Evolutionary conservation across 257 asterid genomes (phyloP).

Genomic region (Penstemon davidsonii): DNA sequence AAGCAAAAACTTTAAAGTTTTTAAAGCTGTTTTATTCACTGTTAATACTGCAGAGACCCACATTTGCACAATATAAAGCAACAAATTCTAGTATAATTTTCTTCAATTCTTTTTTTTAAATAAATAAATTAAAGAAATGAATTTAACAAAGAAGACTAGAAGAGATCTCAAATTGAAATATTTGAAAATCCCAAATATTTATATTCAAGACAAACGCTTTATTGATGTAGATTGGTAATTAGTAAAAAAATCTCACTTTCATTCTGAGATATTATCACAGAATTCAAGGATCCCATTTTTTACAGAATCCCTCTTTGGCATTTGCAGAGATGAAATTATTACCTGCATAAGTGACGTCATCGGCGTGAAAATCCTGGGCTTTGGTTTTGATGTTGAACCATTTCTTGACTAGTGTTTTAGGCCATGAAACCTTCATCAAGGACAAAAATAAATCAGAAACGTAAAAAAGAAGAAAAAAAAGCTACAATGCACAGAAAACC

Average conservation of each 20-base stretch:
- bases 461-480: slow-evolving; percentile 15
- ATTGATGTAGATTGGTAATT: too few species aligned
- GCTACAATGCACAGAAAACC: slow-evolving; percentile 24
- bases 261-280: too few species aligned
- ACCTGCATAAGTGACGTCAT: slow-evolving; percentile 68
- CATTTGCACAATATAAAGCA: slow-evolving; percentile 37
- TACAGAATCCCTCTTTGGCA: too few species aligned
- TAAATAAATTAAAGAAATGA: slow-evolving; percentile 21
- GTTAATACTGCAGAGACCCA: slow-evolving; percentile 44
- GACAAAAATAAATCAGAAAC: slow-evolving; percentile 33
- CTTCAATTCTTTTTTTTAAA: slow-evolving; percentile 16
- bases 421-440: slow-evolving; percentile 70
- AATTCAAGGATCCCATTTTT: too few species aligned
- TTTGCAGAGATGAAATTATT: slow-evolving; percentile 23
- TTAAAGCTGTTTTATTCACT: slow-evolving; percentile 54
- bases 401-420: slow-evolving; percentile 90
- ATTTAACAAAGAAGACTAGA: slow-evolving; percentile 25
- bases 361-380: slow-evolving; percentile 94
- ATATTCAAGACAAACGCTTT: too few species aligned
- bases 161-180: slow-evolving; percentile 36
- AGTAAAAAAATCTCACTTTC: too few species aligned
- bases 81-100: slow-evolving; percentile 8
- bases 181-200: too few species aligned
- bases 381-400: slow-evolving; percentile 89
- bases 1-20: slow-evolving; percentile 45